Percentiles rank a stretch among this genome's conserved stretches.
phyloP scores from a whole-genome alignment of 176 grass and related monocot genomes.

The Eragrostis curvula region DNA sequence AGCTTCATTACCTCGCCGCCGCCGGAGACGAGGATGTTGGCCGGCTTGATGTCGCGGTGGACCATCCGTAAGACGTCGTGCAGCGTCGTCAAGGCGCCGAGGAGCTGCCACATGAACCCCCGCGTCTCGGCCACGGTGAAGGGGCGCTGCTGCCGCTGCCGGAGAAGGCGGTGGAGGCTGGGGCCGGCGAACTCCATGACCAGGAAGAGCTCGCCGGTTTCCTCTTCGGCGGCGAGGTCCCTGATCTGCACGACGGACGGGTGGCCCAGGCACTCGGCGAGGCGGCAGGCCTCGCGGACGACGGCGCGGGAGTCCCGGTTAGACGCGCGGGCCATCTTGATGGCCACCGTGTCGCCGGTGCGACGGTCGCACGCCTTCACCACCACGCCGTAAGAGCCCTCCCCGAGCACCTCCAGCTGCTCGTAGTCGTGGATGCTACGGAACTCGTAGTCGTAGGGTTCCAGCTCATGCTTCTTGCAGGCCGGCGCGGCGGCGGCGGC shows the following conservation, averaged over 20 bases:
- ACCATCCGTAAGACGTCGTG: not conserved
- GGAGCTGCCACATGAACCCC: not conserved
- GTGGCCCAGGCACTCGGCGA: not conserved
- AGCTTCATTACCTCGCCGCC: too few species aligned
- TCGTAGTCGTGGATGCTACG: not conserved
- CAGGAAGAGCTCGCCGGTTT: not conserved
- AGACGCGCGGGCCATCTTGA: not conserved
- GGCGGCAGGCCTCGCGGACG: not conserved
- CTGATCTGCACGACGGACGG: not conserved
- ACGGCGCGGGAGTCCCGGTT: not conserved
- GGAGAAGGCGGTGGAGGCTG: not conserved
- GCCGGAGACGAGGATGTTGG: not conserved
- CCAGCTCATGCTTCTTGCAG: too few species aligned
- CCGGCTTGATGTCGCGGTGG: not conserved
- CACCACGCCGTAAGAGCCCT: not conserved
- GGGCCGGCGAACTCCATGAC: not conserved
- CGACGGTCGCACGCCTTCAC: not conserved
- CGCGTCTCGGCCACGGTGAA: not conserved
- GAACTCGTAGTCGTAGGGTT: not conserved
- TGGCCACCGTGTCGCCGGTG: not conserved
- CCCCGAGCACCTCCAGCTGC: not conserved
- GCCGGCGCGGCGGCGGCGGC: too few species aligned
- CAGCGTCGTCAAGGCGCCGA: not conserved
- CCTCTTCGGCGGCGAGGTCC: not conserved
- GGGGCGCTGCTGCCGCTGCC: not conserved